Evolutionary conservation across 306 rosid genomes (phyloP), one percentile per base, ranked within the genome.

Genomic region (Citrullus colocynthis): DNA sequence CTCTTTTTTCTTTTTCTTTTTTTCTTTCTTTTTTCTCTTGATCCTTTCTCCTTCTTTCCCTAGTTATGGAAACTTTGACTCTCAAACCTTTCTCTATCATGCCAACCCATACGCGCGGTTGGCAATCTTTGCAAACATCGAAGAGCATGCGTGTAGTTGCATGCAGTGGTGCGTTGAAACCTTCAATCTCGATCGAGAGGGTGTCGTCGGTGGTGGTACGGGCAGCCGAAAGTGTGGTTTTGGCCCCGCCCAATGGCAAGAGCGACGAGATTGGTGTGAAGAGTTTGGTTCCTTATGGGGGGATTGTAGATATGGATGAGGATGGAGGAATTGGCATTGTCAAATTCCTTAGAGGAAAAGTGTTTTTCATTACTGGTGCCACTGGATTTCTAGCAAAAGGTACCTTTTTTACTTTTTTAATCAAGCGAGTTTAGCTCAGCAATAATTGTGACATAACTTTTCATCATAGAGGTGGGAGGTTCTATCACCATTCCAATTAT

Each of bases 321-420:
- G 58, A 70, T 70, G 76, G 57, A 41, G 97, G 93, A 44, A 83
- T 90, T 74, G 98, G 98, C 30, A 95, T 95, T 81, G 88, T 87
- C 57, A 90, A 89, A 28, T 92, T 92, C 83, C 89, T 95, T 21
- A 83, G 80, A 83, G 98, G 97, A 41, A 95, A 90, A 81, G 84
- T 81, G 67, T 90, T 92, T 78, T 88, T 95, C 55, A 71, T 95
- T 24, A 95, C 98, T 73, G 97, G 98, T 17, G 91, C 90, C 60
- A 95, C 97, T 37, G 98, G 98, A 14, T 95, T 95, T 88, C 97
- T 95, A 13, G 98, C 92, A 1, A 95, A 95, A 88, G 97, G 98
- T 92, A 60, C 28, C 5, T 0, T 52, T 51, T 49, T 44, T 36
- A 4, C 39, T 36, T 32, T 24, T 1, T 24, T 24, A 24, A 24